Base-by-base conservation (phyloP, 441 rosid species). In the Jatropha multifida region DNA sequence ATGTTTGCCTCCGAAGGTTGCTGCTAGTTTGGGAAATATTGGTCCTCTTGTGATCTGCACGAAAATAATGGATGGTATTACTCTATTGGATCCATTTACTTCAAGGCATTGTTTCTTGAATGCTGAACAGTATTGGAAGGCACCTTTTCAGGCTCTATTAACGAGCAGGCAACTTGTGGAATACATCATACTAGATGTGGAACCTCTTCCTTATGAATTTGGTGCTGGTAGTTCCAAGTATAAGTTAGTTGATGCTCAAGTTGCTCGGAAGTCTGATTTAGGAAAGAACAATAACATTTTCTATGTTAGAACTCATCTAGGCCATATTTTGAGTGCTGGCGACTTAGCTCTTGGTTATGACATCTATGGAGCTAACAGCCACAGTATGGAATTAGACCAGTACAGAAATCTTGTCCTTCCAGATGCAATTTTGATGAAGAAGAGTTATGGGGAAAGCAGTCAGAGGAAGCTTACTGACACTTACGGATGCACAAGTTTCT, bases 1-100 rank as follows among this genome's bases (percentile, higher is more conserved):
- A 7, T 89, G 94, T 62, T 78, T 91, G 78, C 90, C 96, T 71
- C 83, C 80, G 0, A 85, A 71, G 64, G 86, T 83, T 56, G 86
- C 91, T 40, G 66, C 72, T 41, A 82, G 92, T 61, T 79, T 90
- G 66, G 95, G 92, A 48, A 88, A 86, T 79, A 81, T 86, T 41
- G 93, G 92, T 56, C 94, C 94, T 11, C 86, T 91, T 60, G 94
- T 90, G 59, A 80, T 91, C 52, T 91, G 94, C 84, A 84, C 90
- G 0, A 92, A 90, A 63, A 90, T 92, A 8, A 85, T 94, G 7
- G 88, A 86, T 74, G 84, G 83, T 76, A 88, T 88, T 63, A 83
- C 94, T 11, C 72, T 91, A 7, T 79, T 91, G 32, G 94, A 91
- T 82, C 93, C 94, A 79, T 7, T 86, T 90, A 7, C 56, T 88